These are phyloP conservation scores for Fusarium bulbicola DNA, from an alignment of 2,329 filamentous ascomycete genomes.

Conservation along the genomic window DNA sequence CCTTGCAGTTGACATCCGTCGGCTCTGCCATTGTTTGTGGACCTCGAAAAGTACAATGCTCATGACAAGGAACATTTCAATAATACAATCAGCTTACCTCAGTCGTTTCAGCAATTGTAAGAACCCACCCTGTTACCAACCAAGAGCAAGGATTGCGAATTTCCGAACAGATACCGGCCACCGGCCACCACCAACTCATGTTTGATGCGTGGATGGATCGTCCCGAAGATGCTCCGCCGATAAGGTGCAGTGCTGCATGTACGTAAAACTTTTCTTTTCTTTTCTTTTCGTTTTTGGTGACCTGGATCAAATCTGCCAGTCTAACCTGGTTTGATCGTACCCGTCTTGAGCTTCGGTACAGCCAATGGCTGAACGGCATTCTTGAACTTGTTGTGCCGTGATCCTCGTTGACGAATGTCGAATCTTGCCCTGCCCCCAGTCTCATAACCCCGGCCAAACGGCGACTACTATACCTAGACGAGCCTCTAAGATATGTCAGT, in stretches of 20 bases:
- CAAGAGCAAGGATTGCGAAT: constrained; percentile 18
- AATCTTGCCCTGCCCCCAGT: constrained; percentile 28
- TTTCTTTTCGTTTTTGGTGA: constrained; percentile 11
- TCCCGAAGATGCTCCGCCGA: constrained; percentile 43
- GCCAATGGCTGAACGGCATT: constrained; percentile 26
- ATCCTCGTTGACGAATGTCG: constrained; percentile 26
- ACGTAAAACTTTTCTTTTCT: constrained; percentile 33
- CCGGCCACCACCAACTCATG: neutral
- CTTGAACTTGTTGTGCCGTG: constrained; percentile 24
- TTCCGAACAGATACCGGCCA: constrained; percentile 30
- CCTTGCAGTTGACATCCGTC: constrained; percentile 19
- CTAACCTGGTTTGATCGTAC: constrained; percentile 14
- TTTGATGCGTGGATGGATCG: constrained; percentile 20
- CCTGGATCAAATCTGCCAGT: constrained; percentile 12
- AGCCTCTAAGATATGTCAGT: constrained; percentile 24
- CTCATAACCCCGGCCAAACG: constrained; percentile 36
- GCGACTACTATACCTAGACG: constrained; percentile 31
- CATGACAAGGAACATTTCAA: neutral
- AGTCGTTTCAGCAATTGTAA: neutral
- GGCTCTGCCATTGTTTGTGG: constrained; percentile 16
- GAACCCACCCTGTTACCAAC: neutral
- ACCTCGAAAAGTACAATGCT: constrained; percentile 8
- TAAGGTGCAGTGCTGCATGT: constrained; percentile 24
- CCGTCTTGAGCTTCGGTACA: constrained; percentile 15
- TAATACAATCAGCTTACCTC: constrained; percentile 8